Evolutionary conservation across 352 stramenopile genomes (phyloP).

Genomic region (Pythium vanterpoolii): DNA sequence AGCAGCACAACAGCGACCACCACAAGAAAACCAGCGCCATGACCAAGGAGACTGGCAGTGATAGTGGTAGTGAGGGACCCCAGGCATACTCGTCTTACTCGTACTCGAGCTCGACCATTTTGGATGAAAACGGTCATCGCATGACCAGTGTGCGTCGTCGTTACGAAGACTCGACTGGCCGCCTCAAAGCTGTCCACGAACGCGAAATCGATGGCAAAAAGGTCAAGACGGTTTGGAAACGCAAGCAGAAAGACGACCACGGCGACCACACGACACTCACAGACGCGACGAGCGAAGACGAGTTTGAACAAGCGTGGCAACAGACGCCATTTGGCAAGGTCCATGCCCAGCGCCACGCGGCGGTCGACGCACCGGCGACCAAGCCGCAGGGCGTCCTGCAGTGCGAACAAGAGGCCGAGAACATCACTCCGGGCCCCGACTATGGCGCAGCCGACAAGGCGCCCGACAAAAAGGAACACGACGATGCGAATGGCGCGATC

Average conservation of each 20-base stretch:
- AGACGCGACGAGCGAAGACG: slow-evolving; percentile 39
- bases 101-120: slow-evolving; percentile 57
- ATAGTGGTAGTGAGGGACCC: neutral
- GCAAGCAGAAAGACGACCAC: slow-evolving; percentile 43
- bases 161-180: slow-evolving; percentile 73
- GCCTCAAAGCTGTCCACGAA: slow-evolving; percentile 67
- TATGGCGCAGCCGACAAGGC: slow-evolving; percentile 28
- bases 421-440: slow-evolving; percentile 17
- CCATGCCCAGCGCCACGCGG: slow-evolving; percentile 18
- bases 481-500: slow-evolving; percentile 30
- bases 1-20: slow-evolving; percentile 10
- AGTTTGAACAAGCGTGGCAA: slow-evolving; percentile 54
- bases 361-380: neutral
- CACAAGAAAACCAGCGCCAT: slow-evolving; percentile 10
- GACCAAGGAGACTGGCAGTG: neutral
- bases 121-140: slow-evolving; percentile 53
- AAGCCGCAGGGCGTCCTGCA: slow-evolving; percentile 23
- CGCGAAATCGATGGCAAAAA: slow-evolving; percentile 66
- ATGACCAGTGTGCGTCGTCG: slow-evolving; percentile 52
- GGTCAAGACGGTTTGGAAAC: slow-evolving; percentile 52
- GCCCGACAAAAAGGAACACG: slow-evolving; percentile 34
- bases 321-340: slow-evolving; percentile 43
- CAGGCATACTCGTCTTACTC: slow-evolving; percentile 41
- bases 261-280: slow-evolving; percentile 41
- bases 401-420: slow-evolving; percentile 19